Evolutionary conservation across 73 alveolate genomes (phyloP).

Genomic region (Tetrahymena borealis): DNA sequence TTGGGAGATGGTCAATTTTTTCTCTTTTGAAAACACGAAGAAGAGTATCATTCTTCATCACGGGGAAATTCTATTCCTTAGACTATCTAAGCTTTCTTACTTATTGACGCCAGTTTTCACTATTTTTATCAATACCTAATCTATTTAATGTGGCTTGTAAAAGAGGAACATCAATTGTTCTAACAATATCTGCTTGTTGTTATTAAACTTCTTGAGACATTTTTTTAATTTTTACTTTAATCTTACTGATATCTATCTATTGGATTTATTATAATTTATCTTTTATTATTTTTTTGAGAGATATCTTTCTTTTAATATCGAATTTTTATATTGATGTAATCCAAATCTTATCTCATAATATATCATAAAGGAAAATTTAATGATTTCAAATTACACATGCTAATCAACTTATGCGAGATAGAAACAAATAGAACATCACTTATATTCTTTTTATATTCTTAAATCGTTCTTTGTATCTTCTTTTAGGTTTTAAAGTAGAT

Average conservation of each 20-base stretch:
- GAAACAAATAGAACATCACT: not conserved
- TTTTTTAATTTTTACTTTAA: not conserved
- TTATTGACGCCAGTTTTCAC: not conserved
- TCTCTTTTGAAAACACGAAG: not conserved
- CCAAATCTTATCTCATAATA: not conserved
- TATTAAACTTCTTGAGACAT: no score
- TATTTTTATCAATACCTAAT: not conserved
- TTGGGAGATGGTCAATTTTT: conserved; percentile 17
- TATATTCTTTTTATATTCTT: not conserved
- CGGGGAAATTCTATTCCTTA: not conserved
- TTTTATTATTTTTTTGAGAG: not conserved
- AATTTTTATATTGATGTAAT: not conserved
- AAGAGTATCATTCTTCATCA: not conserved
- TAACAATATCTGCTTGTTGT: not conserved
- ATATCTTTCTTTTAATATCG: not conserved
- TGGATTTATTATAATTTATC: not conserved
- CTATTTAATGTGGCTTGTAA: not conserved
- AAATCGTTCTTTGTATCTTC: no score
- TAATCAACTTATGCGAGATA: not conserved
- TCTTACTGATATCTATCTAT: not conserved
- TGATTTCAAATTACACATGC: not conserved
- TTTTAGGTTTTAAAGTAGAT: no score
- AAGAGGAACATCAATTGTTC: not conserved
- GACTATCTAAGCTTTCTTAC: not conserved
- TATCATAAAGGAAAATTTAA: not conserved